Evolutionary conservation across 306 rosid species (phyloP).

Genomic region (Betula pendula): DNA sequence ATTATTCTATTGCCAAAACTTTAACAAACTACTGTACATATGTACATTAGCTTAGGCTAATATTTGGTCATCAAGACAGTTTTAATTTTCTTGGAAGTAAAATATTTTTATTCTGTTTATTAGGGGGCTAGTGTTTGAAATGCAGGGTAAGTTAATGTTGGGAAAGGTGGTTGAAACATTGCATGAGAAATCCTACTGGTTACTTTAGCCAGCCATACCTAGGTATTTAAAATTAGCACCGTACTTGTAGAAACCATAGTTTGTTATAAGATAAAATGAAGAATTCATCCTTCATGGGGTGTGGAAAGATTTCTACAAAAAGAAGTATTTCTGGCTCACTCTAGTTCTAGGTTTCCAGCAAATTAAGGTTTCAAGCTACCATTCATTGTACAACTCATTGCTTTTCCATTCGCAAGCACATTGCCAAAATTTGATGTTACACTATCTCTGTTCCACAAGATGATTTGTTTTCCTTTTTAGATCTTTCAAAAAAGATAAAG

Average conservation of each 20-base stretch:
- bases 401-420: constrained; percentile 2
- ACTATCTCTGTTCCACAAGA: neutral
- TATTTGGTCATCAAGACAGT: neutral
- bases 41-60: neutral
- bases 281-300: neutral
- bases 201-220: neutral
- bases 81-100: neutral
- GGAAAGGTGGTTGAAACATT: neutral
- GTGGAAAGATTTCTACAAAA: neutral
- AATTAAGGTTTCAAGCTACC: neutral
- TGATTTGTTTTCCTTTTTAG: neutral
- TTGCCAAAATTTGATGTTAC: neutral
- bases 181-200: neutral
- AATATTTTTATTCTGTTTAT: neutral
- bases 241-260: neutral
- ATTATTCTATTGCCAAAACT: neutral
- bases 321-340: neutral
- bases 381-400: neutral
- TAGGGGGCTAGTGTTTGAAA: neutral
- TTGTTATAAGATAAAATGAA: neutral
- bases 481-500: neutral
- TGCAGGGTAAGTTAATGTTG: neutral
- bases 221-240: neutral
- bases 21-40: neutral
- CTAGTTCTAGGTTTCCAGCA: neutral